These are phyloP conservation scores for Vigna radiata DNA, from an alignment of 306 rosid genomes.

Conservation along the genomic window DNA sequence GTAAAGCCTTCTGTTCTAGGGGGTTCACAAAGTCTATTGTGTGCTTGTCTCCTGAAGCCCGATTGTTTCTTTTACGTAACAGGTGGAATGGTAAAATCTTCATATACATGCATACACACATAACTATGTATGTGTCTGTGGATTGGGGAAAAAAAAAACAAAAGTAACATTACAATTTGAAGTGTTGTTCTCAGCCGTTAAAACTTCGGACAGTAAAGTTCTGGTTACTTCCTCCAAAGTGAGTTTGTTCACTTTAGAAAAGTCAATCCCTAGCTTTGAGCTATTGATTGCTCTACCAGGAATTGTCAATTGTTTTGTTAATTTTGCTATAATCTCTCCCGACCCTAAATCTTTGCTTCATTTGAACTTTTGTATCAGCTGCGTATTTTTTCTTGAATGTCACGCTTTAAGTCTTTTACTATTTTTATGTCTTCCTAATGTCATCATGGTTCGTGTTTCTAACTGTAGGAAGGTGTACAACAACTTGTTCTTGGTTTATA, in stretches of 20 bases:
- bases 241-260: background rate
- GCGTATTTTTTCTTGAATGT: slow-evolving; percentile 26
- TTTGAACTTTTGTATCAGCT: background rate
- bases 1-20: slow-evolving; percentile 1
- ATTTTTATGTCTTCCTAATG: slow-evolving; percentile 9
- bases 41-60: background rate
- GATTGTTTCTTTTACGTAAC: background rate
- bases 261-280: background rate
- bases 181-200: background rate
- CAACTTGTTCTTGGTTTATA: slow-evolving; percentile 90
- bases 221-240: background rate
- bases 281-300: background rate
- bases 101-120: too few relatives aligned
- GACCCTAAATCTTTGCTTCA: background rate
- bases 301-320: background rate
- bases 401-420: background rate
- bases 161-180: background rate
- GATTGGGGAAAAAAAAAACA: too few relatives aligned
- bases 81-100: background rate
- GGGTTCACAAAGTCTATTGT: background rate
- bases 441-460: slow-evolving; percentile 35
- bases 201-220: background rate
- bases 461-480: slow-evolving; percentile 92
- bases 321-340: background rate
- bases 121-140: background rate